Percentiles rank a stretch among this genome's conserved stretches.
Evolutionary conservation across 2,329 filamentous ascomycete genomes (phyloP).

Genomic region (Ascosphaera apis): DNA sequence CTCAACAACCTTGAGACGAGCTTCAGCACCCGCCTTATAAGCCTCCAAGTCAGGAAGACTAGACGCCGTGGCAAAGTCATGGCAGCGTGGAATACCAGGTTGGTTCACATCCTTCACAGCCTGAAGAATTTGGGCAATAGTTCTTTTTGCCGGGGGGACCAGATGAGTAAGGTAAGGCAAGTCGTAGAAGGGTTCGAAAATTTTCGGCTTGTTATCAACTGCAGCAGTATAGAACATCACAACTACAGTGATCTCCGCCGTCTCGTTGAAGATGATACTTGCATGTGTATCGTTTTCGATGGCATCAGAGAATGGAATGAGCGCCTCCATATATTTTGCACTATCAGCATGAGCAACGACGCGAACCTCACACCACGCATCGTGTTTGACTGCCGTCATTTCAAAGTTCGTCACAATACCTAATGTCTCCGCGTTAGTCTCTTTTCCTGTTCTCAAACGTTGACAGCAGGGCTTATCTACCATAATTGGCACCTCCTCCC

Average conservation of each 20-base stretch:
- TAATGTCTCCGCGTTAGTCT: background rate
- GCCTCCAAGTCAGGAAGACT: background rate
- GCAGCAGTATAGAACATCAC: background rate
- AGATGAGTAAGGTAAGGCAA: background rate
- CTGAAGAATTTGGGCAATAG: background rate
- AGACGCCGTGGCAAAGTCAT: background rate
- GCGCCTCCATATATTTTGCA: background rate
- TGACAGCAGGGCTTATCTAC: background rate
- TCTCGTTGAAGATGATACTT: background rate
- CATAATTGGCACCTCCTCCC: conserved; percentile 22
- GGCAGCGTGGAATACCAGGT: background rate
- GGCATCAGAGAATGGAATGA: background rate
- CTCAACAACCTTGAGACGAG: background rate
- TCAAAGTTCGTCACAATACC: background rate
- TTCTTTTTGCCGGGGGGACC: background rate
- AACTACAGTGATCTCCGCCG: background rate
- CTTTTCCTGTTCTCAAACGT: background rate
- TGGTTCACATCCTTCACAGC: background rate
- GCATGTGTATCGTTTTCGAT: background rate
- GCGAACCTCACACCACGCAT: background rate
- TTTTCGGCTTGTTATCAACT: background rate
- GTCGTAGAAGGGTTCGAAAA: background rate
- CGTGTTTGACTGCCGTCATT: background rate
- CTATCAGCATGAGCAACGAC: background rate
- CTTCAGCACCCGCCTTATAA: background rate